A percentile compares a stretch with the other conserved stretches of the same genome.
Evolutionary conservation across 2,329 filamentous ascomycete genomes (phyloP).

Genomic region (Fusarium praegraminearum): DNA sequence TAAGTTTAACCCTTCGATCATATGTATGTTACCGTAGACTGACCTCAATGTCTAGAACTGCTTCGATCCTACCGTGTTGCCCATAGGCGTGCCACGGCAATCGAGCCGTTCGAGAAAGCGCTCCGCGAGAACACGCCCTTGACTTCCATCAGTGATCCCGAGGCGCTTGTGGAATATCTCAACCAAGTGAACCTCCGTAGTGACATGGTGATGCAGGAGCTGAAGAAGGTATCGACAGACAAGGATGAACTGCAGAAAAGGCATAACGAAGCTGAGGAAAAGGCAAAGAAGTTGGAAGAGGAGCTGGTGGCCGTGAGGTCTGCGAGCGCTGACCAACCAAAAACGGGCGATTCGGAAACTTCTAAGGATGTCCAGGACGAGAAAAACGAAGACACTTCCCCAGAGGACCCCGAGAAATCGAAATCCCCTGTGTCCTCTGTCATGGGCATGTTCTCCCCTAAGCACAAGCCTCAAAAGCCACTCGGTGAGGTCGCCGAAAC

Average conservation of each 20-base stretch:
- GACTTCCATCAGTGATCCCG: slow-evolving; percentile 86
- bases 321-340: slow-evolving; percentile 45
- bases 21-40: neutral
- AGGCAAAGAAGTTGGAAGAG: slow-evolving; percentile 70
- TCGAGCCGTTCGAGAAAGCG: slow-evolving; percentile 92
- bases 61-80: slow-evolving; percentile 92
- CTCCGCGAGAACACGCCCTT: slow-evolving; percentile 93
- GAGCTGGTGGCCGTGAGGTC: slow-evolving; percentile 68
- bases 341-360: slow-evolving; percentile 50
- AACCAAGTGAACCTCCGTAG: slow-evolving; percentile 86
- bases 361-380: slow-evolving; percentile 48
- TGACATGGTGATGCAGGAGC: slow-evolving; percentile 93
- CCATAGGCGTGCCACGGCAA: slow-evolving; percentile 85
- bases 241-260: slow-evolving; percentile 84
- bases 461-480: slow-evolving; percentile 55
- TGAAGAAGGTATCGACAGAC: slow-evolving; percentile 87
- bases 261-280: slow-evolving; percentile 74
- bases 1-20: slow-evolving; percentile 53
- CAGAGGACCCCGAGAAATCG: slow-evolving; percentile 48
- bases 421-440: slow-evolving; percentile 64
- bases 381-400: slow-evolving; percentile 39
- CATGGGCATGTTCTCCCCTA: slow-evolving; percentile 63
- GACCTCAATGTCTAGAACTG: slow-evolving; percentile 66
- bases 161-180: slow-evolving; percentile 88
- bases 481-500: slow-evolving; percentile 43